A percentile compares a stretch with the other conserved stretches of the same genome.
These are phyloP conservation scores for Daedalea quercina DNA, from an alignment of 768 basidiomycete species.

Conservation along the genomic window DNA sequence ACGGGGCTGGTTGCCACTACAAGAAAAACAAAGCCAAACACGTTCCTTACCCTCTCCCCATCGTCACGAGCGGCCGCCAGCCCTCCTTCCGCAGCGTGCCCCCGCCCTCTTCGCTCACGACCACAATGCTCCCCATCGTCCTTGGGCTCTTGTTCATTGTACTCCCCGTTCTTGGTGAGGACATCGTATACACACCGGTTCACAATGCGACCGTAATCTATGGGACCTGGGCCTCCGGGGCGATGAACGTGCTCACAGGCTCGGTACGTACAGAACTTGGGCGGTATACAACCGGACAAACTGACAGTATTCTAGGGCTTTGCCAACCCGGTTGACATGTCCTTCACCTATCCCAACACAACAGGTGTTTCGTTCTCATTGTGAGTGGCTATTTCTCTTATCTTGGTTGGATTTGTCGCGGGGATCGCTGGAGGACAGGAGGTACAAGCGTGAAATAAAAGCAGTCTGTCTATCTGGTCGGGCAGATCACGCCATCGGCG, in stretches of 20 bases:
- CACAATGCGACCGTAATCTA: slow-evolving; percentile 66
- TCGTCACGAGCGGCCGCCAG: slow-evolving; percentile 9
- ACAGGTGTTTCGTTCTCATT: slow-evolving; percentile 89
- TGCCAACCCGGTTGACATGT: slow-evolving; percentile 73
- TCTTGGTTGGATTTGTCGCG: too few species aligned
- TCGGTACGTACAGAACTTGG: slow-evolving; percentile 46
- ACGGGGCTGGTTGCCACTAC: slow-evolving; percentile 2
- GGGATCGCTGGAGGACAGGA: too few species aligned
- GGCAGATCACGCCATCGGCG: too few species aligned
- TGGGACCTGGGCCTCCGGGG: slow-evolving; percentile 88
- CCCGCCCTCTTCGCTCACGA: slow-evolving; percentile 3
- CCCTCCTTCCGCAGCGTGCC: slow-evolving; percentile 5
- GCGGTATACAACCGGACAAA: too few species aligned
- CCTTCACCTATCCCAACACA: slow-evolving; percentile 78
- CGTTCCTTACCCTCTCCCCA: slow-evolving; percentile 16
- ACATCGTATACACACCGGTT: slow-evolving; percentile 32
- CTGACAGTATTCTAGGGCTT: slow-evolving; percentile 49
- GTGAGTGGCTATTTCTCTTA: slow-evolving; percentile 40
- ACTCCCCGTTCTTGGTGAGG: slow-evolving; percentile 26
- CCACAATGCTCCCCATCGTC: slow-evolving; percentile 20
- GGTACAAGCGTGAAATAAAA: too few species aligned
- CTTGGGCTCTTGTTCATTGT: slow-evolving; percentile 23
- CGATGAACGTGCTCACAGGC: slow-evolving; percentile 72
- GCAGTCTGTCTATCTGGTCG: too few species aligned
- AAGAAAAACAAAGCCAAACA: slow-evolving; percentile 3